Evolutionary conservation across 129 eudicot species (phyloP).

Genomic region (Logfia minima): DNA sequence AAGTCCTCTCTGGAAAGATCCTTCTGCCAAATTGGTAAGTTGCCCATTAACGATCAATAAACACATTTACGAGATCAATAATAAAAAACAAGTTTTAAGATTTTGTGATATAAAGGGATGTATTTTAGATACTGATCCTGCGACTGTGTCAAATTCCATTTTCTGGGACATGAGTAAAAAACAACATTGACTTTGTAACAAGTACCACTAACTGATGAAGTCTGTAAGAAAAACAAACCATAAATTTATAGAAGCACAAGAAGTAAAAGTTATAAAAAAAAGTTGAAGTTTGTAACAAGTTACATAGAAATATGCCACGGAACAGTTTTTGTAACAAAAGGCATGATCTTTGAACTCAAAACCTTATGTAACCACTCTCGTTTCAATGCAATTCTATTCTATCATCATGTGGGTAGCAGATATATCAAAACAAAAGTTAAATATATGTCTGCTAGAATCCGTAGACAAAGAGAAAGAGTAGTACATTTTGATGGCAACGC

Average conservation of each 20-base stretch:
- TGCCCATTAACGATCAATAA: not conserved
- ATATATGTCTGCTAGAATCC: not conserved
- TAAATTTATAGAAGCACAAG: not conserved
- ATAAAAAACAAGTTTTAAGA: not conserved
- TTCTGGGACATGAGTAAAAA: not conserved
- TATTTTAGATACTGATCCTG: not conserved
- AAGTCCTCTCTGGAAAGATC: not conserved
- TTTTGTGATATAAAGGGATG: not conserved
- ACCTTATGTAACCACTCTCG: not conserved
- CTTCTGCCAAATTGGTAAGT: not conserved
- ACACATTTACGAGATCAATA: not conserved
- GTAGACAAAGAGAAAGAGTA: constrained; percentile 1
- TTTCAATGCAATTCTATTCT: not conserved
- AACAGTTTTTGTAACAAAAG: not conserved
- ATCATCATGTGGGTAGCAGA: not conserved
- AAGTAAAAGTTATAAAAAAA: not conserved
- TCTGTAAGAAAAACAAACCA: not conserved
- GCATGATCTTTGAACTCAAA: not conserved
- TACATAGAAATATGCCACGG: not conserved
- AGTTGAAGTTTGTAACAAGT: not conserved
- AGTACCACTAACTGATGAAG: not conserved
- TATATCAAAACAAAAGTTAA: not conserved
- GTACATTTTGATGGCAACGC: constrained; percentile 82
- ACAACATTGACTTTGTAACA: not conserved
- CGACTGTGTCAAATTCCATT: not conserved